A percentile compares a stretch with the other conserved stretches of the same genome.
These are phyloP conservation scores for Trapa bicornis DNA, from an alignment of 345 rosid species.

Conservation along the genomic window DNA sequence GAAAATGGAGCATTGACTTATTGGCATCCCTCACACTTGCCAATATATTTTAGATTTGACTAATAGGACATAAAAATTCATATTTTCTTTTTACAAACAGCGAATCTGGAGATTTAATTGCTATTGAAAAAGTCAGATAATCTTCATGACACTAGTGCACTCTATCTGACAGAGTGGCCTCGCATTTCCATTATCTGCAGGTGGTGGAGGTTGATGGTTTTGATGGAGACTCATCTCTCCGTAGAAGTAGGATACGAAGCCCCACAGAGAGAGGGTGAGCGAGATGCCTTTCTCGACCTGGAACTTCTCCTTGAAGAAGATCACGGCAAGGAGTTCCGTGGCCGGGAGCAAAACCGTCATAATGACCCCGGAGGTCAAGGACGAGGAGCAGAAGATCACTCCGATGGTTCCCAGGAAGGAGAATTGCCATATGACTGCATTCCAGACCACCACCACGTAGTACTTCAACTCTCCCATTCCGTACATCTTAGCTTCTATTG, in stretches of 20 bases:
- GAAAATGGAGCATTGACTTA: no score
- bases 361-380: constrained; percentile 43
- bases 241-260: constrained; percentile 54
- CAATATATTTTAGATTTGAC: no score
- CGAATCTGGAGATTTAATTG: no score
- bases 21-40: no score
- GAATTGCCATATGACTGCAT: constrained; percentile 43
- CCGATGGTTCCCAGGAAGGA: constrained; percentile 62
- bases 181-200: background rate
- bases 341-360: constrained; percentile 44
- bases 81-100: no score
- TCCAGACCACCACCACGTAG: constrained; percentile 31
- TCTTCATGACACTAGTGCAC: no score
- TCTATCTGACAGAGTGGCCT: no score
- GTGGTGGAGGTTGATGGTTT: background rate
- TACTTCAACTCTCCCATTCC: constrained; percentile 42
- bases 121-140: no score
- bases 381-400: constrained; percentile 47
- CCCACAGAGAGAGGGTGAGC: constrained; percentile 63
- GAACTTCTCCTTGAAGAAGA: constrained; percentile 57
- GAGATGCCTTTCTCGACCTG: constrained; percentile 52
- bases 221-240: constrained; percentile 40
- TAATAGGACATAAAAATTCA: no score
- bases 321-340: constrained; percentile 53
- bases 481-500: constrained; percentile 44